phyloP scores from a whole-genome alignment of 345 rosid genomes.

The Eucalyptus cloeziana region DNA sequence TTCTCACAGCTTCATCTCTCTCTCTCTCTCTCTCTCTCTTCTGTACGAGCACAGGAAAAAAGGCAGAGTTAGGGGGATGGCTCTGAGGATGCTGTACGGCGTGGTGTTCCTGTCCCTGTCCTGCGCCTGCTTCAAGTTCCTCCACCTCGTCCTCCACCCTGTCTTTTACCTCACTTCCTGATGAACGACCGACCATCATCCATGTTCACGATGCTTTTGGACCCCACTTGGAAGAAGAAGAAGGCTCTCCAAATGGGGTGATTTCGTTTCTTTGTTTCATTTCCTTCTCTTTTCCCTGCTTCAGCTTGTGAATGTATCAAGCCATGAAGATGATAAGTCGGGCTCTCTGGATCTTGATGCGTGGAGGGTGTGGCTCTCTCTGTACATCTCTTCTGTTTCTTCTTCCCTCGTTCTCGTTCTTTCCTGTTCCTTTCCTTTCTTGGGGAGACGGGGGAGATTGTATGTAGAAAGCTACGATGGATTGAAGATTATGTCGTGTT shows the following conservation, averaged over 20 bases:
- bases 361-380: neutral
- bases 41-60: neutral
- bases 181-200: neutral
- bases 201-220: neutral
- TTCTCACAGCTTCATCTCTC: neutral
- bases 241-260: neutral
- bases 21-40: neutral
- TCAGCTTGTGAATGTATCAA: neutral
- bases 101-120: slow-evolving; percentile 35
- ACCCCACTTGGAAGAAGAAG: neutral
- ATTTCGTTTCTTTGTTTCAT: neutral
- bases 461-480: neutral
- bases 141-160: slow-evolving; percentile 39
- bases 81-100: slow-evolving; percentile 22
- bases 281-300: neutral
- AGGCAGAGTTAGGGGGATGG: slow-evolving; percentile 3
- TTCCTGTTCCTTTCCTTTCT: neutral
- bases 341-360: neutral
- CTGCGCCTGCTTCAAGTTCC: slow-evolving; percentile 50
- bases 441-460: neutral
- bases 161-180: slow-evolving; percentile 28
- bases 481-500: neutral
- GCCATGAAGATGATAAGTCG: neutral
- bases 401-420: neutral
- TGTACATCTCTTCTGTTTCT: neutral